phyloP scores from a whole-genome alignment of 176 grass and related monocot genomes.

The Echinochloa phyllopogon region DNA sequence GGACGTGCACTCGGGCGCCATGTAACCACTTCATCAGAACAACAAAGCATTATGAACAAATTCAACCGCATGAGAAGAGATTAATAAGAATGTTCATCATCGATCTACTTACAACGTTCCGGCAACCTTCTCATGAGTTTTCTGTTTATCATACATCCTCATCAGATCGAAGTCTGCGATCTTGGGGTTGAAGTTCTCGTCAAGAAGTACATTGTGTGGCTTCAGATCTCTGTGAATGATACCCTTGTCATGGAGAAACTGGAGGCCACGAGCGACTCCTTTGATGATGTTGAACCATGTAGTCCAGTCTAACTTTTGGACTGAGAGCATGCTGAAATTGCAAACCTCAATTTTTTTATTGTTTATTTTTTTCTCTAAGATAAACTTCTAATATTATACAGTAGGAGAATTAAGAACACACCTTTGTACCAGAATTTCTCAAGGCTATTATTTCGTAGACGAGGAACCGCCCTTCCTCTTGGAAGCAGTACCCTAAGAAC shows the following conservation, averaged over 20 bases:
- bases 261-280: not conserved
- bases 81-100: too few relatives aligned
- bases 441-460: slow-evolving; percentile 9
- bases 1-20: slow-evolving; percentile 15
- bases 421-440: slow-evolving; percentile 28
- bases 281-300: slow-evolving; percentile 31
- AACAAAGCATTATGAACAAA: too few relatives aligned
- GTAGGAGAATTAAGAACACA: not conserved
- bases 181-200: slow-evolving; percentile 4
- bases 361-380: not conserved
- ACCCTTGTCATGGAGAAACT: not conserved
- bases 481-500: slow-evolving; percentile 6
- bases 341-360: not conserved
- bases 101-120: not conserved
- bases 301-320: not conserved
- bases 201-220: slow-evolving; percentile 12
- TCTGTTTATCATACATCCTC: slow-evolving; percentile 13
- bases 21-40: not conserved
- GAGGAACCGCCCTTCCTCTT: not conserved
- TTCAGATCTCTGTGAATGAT: slow-evolving; percentile 26
- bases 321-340: not conserved
- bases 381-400: not conserved
- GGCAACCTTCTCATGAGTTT: slow-evolving; percentile 3
- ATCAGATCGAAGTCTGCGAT: slow-evolving; percentile 18
- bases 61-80: too few relatives aligned